These are phyloP conservation scores for Claviceps quebecensis DNA, from an alignment of 2,329 filamentous ascomycete species.

Conservation along the genomic window DNA sequence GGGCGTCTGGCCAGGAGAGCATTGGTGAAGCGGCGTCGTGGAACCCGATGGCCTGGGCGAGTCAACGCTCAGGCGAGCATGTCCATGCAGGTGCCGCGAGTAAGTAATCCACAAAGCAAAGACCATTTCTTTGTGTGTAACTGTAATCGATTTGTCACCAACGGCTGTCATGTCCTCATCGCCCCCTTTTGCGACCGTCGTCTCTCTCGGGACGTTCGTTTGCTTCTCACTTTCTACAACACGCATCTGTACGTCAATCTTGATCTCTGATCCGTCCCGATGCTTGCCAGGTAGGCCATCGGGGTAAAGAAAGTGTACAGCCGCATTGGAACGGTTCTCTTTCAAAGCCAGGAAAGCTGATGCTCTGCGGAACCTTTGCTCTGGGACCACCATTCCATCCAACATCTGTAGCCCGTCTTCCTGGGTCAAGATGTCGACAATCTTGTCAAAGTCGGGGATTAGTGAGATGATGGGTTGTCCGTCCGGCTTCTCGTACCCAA, in stretches of 20 bases:
- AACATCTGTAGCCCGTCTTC: slow-evolving; percentile 73
- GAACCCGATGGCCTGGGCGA: slow-evolving; percentile 50
- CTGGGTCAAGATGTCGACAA: slow-evolving; percentile 67
- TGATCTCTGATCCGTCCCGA: slow-evolving; percentile 80
- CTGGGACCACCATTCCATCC: slow-evolving; percentile 93
- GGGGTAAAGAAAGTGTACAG: slow-evolving; percentile 66
- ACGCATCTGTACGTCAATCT: slow-evolving; percentile 91
- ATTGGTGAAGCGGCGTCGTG: slow-evolving; percentile 62
- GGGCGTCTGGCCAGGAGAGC: slow-evolving; percentile 58
- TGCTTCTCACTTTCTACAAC: slow-evolving; percentile 81
- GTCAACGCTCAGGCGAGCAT: slow-evolving; percentile 42
- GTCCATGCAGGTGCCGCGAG: slow-evolving; percentile 74
- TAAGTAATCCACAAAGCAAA: slow-evolving; percentile 97
- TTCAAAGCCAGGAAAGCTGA: slow-evolving; percentile 70
- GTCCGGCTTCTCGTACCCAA: slow-evolving; percentile 75
- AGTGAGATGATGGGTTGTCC: slow-evolving; percentile 67
- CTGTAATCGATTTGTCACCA: slow-evolving; percentile 29
- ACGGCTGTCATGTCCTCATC: slow-evolving; percentile 35
- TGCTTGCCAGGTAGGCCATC: slow-evolving; percentile 76
- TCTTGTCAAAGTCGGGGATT: slow-evolving; percentile 75
- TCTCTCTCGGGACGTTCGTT: slow-evolving; percentile 43
- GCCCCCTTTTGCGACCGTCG: slow-evolving; percentile 49
- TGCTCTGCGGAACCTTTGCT: slow-evolving; percentile 87
- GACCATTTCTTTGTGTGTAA: slow-evolving; percentile 58
- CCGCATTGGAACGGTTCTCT: slow-evolving; percentile 67